Evolutionary conservation across 192 early-diverging fungal genomes (phyloP), one percentile per base, ranked within the genome.

Genomic region (Coemansia sp.): DNA sequence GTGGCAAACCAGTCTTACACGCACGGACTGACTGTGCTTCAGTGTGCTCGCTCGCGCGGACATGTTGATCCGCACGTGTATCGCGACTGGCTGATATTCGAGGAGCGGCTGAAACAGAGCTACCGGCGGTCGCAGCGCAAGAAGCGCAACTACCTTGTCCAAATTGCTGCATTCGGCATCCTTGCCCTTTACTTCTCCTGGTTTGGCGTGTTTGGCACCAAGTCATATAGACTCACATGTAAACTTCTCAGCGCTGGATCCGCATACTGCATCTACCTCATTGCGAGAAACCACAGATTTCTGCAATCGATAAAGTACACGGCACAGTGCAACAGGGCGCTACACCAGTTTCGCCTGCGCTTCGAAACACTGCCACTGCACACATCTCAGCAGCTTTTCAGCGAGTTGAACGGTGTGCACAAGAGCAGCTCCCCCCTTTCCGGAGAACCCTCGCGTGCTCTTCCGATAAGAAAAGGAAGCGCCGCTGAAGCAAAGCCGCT

Each of bases 31-130:
- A 72, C 64, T 0, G 66, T 79, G 36, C 63, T 72, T 20, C 75
- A 72, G 57, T 72, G 65, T 42, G 75, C 70, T 3, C 64, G 72
- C 42, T 65, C 61, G 57, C 65, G 64, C 6, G 76, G 48, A 2
- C 73, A 72, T 6, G 69, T 75, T 17, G 72, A 79, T 52, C 81
- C 72, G 27, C 79, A 79, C 38, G 72, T 82, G 45, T 92, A 86
- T 67, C 82, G 87, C 57, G 91, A 92, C 79, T 83, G 89, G 50
- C 82, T 91, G 34, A 88, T 91, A 41, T 92, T 92, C 68, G 91
- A 92, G 57, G 91, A 92, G 68, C 75, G 91, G 38, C 77, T 92
- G 27, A 87, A 88, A 59, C 83, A 87, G 64, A 92, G 89, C 74
- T 82, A 89, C 72, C 73, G 82, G 9, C 75, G 86, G 29, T 67